Base-by-base conservation (phyloP, 2,329 filamentous ascomycete species). In the Trichoderma pleuroti region DNA sequence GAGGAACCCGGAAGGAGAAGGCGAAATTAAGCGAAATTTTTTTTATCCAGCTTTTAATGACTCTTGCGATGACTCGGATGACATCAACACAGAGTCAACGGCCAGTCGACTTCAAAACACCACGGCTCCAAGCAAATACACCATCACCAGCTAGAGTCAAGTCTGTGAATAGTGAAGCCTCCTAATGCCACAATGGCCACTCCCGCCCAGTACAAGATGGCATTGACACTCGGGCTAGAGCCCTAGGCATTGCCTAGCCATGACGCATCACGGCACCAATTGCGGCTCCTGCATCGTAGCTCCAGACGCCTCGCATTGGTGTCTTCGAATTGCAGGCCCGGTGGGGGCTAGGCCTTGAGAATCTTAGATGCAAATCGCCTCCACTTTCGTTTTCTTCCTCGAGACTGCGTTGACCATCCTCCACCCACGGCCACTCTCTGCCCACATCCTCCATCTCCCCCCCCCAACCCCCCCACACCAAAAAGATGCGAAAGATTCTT, bases 351-450 rank as follows among this genome's bases (percentile, higher is more conserved):
- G 57, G 68, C 60, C 68, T 70, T 64, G 61, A 60, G 63, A 52
- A 68, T 68, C 69, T 68, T 68, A 60, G 69, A 71, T 68, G 63
- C 56, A 36, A 60, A 68, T 68, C 63, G 69, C 69, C 69, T 71
- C 69, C 69, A 68, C 63, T 71, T 57, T 60, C 63, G 54, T 42
- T 39, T 54, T 52, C 46, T 57, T 64, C 61, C 68, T 64, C 60
- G 21, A 66, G 46, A 56, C 46, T 39, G 18, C 39, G 46, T 54
- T 66, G 42, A 36, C 10, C 36, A 18, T 46, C 54, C 68, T 70
- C 68, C 59, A 70, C 68, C 52, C 32, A 57, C 36, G 59, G 14
- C 28, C 34, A 66, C 57, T 65, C 68, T 63, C 60, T 70, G 21
- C 36, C 60, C 64, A 21, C 64, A 21, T 32, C 57, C 61, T 60